phyloP scores from a whole-genome alignment of 345 rosid genomes.

The Bruguiera parviflora region DNA sequence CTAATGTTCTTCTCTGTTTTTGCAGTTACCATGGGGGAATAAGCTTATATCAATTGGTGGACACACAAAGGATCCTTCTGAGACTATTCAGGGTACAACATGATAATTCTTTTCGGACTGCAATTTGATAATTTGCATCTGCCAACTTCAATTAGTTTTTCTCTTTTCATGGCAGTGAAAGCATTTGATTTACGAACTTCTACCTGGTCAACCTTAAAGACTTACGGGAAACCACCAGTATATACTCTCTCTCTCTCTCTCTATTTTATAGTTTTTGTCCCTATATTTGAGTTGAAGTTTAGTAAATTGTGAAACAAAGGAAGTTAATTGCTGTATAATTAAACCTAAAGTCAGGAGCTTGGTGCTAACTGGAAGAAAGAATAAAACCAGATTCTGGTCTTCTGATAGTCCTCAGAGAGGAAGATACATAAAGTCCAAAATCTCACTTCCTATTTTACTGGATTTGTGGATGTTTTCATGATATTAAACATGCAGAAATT shows the following conservation, averaged over 20 bases:
- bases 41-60: slow-evolving; percentile 91
- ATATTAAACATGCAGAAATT: not conserved
- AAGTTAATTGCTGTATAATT: not conserved
- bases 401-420: not conserved
- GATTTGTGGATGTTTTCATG: not conserved
- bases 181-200: slow-evolving; percentile 68
- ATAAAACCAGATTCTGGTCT: not conserved
- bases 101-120: not conserved
- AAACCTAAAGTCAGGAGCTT: not conserved
- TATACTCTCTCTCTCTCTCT: slow-evolving; percentile 13
- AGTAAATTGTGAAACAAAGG: not conserved
- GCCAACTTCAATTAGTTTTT: not conserved
- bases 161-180: slow-evolving; percentile 60
- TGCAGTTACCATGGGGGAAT: slow-evolving; percentile 86
- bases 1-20: slow-evolving; percentile 17
- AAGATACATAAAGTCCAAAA: not conserved
- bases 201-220: slow-evolving; percentile 85
- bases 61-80: slow-evolving; percentile 90
- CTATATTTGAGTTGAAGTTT: not conserved
- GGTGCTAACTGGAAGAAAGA: not conserved
- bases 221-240: slow-evolving; percentile 98
- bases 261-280: not conserved
- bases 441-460: not conserved
- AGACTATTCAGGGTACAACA: slow-evolving; percentile 69
- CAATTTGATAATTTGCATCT: not conserved